phyloP scores from a whole-genome alignment of 75 land plant species.

The Chamaecyparis obtusa region DNA sequence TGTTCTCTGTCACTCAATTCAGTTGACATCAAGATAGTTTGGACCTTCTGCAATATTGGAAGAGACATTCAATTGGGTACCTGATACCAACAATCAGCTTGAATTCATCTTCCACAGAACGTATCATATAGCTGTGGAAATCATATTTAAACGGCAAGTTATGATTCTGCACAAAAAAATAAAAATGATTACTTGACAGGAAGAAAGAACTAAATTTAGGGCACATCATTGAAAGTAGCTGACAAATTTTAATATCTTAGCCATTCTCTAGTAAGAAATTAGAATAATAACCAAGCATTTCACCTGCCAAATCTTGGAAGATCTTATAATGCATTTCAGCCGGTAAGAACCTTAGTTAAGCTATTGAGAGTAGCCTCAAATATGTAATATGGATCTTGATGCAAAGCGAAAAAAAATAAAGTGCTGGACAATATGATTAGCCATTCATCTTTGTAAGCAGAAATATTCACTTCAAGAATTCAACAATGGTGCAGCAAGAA shows the following conservation, averaged over 20 bases:
- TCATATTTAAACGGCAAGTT: slow-evolving; percentile 63
- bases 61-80: slow-evolving; percentile 24
- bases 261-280: not conserved
- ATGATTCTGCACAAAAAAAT: slow-evolving; percentile 66
- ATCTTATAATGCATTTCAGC: not conserved
- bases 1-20: not conserved
- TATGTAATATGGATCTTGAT: not conserved
- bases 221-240: not conserved
- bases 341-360: not conserved
- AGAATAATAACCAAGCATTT: not conserved
- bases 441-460: not conserved
- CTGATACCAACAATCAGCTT: slow-evolving; percentile 82
- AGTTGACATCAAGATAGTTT: not conserved
- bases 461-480: not conserved
- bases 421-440: not conserved
- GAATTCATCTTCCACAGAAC: slow-evolving; percentile 94
- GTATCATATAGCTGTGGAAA: slow-evolving; percentile 94
- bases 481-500: not conserved
- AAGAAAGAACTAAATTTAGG: not conserved
- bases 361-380: not conserved
- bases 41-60: not conserved
- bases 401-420: not conserved
- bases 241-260: not conserved
- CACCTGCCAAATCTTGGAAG: not conserved
- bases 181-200: not conserved